Evolutionary conservation across 179 eudicot species (phyloP).

Genomic region (Pouteria campechiana): DNA sequence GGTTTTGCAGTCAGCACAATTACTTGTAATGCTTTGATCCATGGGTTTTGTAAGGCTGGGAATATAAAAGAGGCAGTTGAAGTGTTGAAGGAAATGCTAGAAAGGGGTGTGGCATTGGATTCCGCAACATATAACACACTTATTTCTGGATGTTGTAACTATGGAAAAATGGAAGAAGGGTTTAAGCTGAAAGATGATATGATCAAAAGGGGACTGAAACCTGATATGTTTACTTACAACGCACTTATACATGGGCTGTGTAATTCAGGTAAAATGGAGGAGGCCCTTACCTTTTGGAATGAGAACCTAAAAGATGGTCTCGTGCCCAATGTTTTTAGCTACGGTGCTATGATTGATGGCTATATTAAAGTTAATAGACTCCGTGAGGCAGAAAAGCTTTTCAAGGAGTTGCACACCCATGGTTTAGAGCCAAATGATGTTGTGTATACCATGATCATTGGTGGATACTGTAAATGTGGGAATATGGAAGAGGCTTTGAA

Average conservation of each 20-base stretch:
- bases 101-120: conserved; percentile 39
- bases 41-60: conserved; percentile 58
- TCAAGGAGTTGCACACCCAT: conserved; percentile 36
- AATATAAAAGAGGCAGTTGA: conserved; percentile 46
- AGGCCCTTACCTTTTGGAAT: conserved; percentile 53
- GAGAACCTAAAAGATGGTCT: conserved; percentile 41
- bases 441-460: conserved; percentile 58
- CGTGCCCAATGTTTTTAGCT: conserved; percentile 37
- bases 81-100: conserved; percentile 58
- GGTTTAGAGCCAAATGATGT: conserved; percentile 36
- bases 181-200: conserved; percentile 59
- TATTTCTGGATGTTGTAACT: conserved; percentile 59
- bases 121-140: conserved; percentile 62
- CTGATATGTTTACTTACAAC: conserved; percentile 51
- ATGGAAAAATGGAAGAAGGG: conserved; percentile 52
- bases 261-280: conserved; percentile 51
- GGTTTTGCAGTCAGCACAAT: conserved; percentile 42
- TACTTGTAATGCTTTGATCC: conserved; percentile 75
- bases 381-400: conserved; percentile 45
- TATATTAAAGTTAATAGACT: conserved; percentile 53
- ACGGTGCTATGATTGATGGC: conserved; percentile 63
- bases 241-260: conserved; percentile 45
- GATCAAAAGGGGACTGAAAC: conserved; percentile 38
- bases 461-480: conserved; percentile 40
- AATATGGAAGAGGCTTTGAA: conserved; percentile 48